Evolutionary conservation across 2,329 filamentous ascomycete species (phyloP), one percentile per base, ranked within the genome.

Genomic region (Emmonsia crescens): DNA sequence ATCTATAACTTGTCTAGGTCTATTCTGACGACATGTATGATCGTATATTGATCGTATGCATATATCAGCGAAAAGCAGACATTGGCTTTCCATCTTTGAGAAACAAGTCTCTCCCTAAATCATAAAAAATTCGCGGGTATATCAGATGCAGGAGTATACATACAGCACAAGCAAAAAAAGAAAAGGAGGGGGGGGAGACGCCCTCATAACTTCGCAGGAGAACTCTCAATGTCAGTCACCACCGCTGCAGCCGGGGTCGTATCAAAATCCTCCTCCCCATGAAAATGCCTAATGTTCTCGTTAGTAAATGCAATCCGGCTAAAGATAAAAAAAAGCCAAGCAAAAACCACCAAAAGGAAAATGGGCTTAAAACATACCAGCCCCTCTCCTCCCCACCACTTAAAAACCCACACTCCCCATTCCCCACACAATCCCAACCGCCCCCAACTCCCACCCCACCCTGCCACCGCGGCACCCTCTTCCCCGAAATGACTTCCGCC

Each of bases 331-430:
- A 62, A 61, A 60, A 55, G 49, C 46, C 49, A 46, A 46, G 64
- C 60, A 61, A 70, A 61, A 61, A 70, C 38, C n/a, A 63, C 63
- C 63, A 63, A 67, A 59, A 68, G 64, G 64, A 65, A 65, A 51
- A 54, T 55, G 44, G 67, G 63, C 49, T 67, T 64, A 16, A 65
- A 69, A 76, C 80, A 76, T 75, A 94, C 91, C 93, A 97, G 71
- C 91, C 91, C 77, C 92, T 82, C 75, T 97, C 93, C 68, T 89
- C 87, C 8, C 93, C 93, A 60, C 83, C 82, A 60, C 80, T 84
- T 66, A 97, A 78, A 75, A 93, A 96, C 63, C 83, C 86, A 70
- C 91, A 96, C 73, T 96, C 90, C 19, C 91, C 91, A 76, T 96
- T 93, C 60, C 83, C 72, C 63, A 85, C 82, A 71, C 91, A 92